Evolutionary conservation across 176 grass and related monocot genomes (phyloP).

Genomic region (Aechmea fasciata): DNA sequence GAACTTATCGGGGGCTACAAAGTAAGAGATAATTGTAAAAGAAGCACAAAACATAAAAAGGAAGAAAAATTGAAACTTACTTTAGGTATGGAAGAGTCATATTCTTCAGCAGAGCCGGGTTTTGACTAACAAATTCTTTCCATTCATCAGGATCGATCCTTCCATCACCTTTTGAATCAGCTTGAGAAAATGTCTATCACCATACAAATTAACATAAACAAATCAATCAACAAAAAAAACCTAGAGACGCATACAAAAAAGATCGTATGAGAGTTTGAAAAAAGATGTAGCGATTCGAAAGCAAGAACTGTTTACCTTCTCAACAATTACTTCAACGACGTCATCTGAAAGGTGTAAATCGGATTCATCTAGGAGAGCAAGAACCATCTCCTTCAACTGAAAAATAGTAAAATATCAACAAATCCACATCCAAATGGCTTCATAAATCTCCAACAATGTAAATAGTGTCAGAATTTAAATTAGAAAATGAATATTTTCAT

Average conservation of each 20-base stretch:
- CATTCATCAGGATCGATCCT: slow-evolving; percentile 68
- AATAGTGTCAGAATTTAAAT: no score
- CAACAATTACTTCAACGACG: slow-evolving; percentile 58
- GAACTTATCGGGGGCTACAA: no score
- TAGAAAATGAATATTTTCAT: no score
- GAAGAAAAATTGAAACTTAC: slow-evolving; percentile 25
- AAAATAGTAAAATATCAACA: not conserved
- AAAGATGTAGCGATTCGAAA: no score
- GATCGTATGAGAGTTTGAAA: no score
- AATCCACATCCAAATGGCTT: not conserved
- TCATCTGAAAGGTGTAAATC: slow-evolving; percentile 68
- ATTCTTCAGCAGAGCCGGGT: slow-evolving; percentile 61
- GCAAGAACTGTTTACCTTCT: slow-evolving; percentile 34
- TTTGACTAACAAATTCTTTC: slow-evolving; percentile 37
- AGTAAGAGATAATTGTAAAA: no score
- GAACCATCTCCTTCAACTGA: slow-evolving; percentile 87
- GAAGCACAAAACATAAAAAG: not conserved
- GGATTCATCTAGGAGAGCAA: slow-evolving; percentile 79
- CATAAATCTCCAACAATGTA: no score
- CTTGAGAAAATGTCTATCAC: slow-evolving; percentile 57
- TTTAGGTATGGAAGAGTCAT: slow-evolving; percentile 77
- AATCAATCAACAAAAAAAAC: not conserved
- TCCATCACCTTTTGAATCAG: slow-evolving; percentile 48
- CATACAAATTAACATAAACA: not conserved
- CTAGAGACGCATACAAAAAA: no score